phyloP scores from a whole-genome alignment of 23 red algal species.

The Gracilaria caudata region DNA sequence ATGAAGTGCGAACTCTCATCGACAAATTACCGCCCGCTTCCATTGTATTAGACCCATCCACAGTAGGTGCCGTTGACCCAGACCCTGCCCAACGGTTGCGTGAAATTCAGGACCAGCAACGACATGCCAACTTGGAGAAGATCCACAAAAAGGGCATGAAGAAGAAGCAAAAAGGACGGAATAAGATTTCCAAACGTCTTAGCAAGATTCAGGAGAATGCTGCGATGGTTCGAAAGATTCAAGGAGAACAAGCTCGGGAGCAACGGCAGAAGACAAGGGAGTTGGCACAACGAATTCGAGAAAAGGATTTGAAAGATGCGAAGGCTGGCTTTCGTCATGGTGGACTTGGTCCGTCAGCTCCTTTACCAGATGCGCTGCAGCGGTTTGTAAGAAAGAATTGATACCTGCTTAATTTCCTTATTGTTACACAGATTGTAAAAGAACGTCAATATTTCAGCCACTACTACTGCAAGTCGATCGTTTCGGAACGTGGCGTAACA shows the following conservation, averaged over 20 bases:
- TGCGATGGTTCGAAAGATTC: conserved; percentile 9
- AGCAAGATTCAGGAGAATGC: conserved; percentile 45
- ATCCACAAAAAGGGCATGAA: conserved; percentile 31
- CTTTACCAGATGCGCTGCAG: conserved; percentile 34
- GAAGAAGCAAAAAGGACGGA: conserved; percentile 55
- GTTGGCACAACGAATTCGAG: conserved; percentile 5
- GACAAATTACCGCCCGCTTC: conserved; percentile 89
- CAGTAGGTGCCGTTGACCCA: conserved; percentile 72
- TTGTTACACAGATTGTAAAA: not conserved
- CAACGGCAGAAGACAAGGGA: conserved; percentile 37
- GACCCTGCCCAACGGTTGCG: conserved; percentile 61
- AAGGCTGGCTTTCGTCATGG: not conserved
- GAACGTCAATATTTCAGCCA: too few species aligned
- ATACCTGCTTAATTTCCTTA: not conserved
- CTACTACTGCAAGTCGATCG: too few species aligned
- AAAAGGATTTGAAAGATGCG: not conserved
- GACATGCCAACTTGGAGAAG: conserved; percentile 66
- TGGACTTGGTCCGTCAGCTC: not conserved
- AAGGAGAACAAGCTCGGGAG: not conserved
- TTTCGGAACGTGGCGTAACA: too few species aligned
- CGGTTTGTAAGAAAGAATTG: conserved; percentile 28
- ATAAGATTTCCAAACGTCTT: conserved; percentile 79
- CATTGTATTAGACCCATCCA: conserved; percentile 76
- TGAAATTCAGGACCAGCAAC: conserved; percentile 50
- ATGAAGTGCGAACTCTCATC: conserved; percentile 78